phyloP scores from a whole-genome alignment of 2,329 filamentous ascomycete species.

The Tolypocladium pustulatum region DNA sequence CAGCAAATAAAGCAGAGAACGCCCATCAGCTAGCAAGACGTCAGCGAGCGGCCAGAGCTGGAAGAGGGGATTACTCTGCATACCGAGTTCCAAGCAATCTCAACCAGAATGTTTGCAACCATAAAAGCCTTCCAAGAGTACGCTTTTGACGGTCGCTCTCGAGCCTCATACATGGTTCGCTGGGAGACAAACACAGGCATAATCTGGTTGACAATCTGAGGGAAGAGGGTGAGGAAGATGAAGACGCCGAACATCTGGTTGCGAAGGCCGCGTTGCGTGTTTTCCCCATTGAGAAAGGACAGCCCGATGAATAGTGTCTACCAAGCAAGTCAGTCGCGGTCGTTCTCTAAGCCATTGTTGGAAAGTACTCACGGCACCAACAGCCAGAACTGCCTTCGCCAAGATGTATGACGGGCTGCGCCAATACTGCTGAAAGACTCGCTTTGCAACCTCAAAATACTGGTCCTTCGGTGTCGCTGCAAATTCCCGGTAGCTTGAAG shows the following conservation, averaged over 20 bases:
- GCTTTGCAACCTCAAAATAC: background rate
- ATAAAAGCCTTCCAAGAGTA: constrained; percentile 63
- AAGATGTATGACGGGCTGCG: background rate
- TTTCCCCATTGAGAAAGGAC: background rate
- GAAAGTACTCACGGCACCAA: background rate
- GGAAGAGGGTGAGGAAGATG: background rate
- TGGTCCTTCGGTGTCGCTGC: background rate
- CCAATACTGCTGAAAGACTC: background rate
- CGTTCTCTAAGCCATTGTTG: background rate
- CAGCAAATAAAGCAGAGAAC: background rate
- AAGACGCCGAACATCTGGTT: background rate
- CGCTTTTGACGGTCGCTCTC: constrained; percentile 55
- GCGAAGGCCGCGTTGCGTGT: background rate
- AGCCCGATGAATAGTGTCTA: constrained; percentile 19
- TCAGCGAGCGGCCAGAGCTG: background rate
- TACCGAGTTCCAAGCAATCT: constrained; percentile 3
- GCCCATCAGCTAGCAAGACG: background rate
- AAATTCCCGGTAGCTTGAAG: background rate
- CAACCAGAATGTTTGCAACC: constrained; percentile 34
- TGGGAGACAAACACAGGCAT: constrained; percentile 63
- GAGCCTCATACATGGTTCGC: constrained; percentile 58
- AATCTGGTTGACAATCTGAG: constrained; percentile 20
- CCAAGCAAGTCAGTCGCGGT: constrained; percentile 34
- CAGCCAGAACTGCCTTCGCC: background rate
- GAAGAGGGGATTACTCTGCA: background rate